These are phyloP conservation scores for Mesembryanthemum crystallinum DNA, from an alignment of 148 eudicot species.

Conservation along the genomic window DNA sequence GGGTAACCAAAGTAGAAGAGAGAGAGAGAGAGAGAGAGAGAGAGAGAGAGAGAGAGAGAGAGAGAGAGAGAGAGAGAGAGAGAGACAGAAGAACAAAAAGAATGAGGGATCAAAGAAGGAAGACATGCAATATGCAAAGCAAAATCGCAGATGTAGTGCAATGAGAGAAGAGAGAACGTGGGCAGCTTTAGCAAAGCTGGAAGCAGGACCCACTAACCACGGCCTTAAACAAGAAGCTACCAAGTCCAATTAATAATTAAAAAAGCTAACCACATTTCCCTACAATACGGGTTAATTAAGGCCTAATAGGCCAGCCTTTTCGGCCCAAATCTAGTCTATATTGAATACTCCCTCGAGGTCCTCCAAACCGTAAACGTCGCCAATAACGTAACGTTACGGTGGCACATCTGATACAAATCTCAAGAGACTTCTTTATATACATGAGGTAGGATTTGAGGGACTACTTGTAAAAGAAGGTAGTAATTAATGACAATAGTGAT, in stretches of 20 bases:
- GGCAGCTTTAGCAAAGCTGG: constrained; percentile 2
- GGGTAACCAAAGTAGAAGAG: too few relatives aligned
- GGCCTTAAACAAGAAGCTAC: neutral
- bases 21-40: too few relatives aligned
- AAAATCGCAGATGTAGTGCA: neutral
- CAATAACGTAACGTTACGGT: neutral
- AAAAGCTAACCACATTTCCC: too few relatives aligned
- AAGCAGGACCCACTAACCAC: neutral
- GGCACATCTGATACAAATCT: too few relatives aligned
- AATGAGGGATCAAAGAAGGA: neutral
- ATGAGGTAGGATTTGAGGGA: too few relatives aligned
- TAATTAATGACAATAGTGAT: too few relatives aligned
- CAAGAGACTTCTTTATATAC: too few relatives aligned
- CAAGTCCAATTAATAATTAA: neutral
- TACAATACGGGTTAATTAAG: neutral
- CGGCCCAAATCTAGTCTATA: neutral
- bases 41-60: too few relatives aligned
- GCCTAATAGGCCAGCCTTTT: neutral
- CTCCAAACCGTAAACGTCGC: neutral
- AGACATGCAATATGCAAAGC: neutral
- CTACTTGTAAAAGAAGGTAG: too few relatives aligned
- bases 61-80: too few relatives aligned
- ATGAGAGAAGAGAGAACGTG: neutral
- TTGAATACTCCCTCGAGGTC: neutral
- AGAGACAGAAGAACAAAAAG: neutral